A percentile compares a stretch with the other conserved stretches of the same genome.
Evolutionary conservation across 2,329 filamentous ascomycete genomes (phyloP).

Genomic region (Trichoderma atrobrunneum): DNA sequence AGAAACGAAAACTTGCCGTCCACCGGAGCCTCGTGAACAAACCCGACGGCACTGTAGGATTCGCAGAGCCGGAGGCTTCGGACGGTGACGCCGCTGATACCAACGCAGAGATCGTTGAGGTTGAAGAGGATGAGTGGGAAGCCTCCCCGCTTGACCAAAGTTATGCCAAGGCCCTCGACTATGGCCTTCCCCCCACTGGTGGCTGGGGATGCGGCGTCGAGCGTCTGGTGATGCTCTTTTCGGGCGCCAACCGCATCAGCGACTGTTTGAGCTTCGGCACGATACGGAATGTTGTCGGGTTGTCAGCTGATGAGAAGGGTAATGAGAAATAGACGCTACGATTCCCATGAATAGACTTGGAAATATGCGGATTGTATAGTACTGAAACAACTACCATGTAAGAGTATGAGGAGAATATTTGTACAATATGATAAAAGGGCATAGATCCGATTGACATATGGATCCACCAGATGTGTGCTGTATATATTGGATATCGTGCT

Average conservation of each 20-base stretch:
- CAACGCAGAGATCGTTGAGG: constrained; percentile 8
- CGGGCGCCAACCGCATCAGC: constrained; percentile 72
- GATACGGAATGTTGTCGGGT: constrained; percentile 63
- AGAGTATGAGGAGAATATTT: not conserved
- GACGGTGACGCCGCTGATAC: constrained; percentile 18
- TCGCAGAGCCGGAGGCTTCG: constrained; percentile 41
- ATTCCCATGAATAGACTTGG: not conserved
- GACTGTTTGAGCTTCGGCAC: constrained; percentile 90
- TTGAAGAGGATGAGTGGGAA: constrained; percentile 43
- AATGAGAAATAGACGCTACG: constrained; percentile 22
- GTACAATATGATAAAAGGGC: not conserved
- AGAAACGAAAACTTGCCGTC: constrained; percentile 74
- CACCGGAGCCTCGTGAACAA: constrained; percentile 43
- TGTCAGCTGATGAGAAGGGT: constrained; percentile 39
- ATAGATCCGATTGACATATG: not conserved
- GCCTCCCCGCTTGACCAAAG: constrained; percentile 64
- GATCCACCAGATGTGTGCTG: not conserved
- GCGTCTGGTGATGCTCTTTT: constrained; percentile 85
- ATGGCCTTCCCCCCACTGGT: constrained; percentile 89
- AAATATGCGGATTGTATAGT: not conserved
- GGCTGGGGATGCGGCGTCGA: constrained; percentile 97
- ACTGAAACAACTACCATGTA: not conserved
- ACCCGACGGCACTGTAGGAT: constrained; percentile 33
- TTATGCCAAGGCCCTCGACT: constrained; percentile 81
- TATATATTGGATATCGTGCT: not conserved